Base-by-base conservation (phyloP, 805 yeast species). In the Metschnikowia vanudenii region DNA sequence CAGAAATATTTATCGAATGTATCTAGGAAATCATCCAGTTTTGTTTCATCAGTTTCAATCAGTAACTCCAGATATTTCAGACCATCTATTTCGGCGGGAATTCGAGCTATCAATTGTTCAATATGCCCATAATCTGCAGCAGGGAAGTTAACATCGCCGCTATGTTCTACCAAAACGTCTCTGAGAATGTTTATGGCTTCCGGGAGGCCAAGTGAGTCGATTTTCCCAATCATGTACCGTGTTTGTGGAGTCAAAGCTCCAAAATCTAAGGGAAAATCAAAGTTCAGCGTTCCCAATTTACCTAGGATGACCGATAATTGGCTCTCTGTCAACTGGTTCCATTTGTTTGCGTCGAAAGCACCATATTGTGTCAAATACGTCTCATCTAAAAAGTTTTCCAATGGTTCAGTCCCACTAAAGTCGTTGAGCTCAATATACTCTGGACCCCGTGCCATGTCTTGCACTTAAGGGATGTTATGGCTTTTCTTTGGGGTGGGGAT, bases 81-180 rank as follows among this genome's bases (percentile, higher is more conserved):
- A 11, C 8, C 9, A n/a, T 36, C 37, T 18, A 11, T 10, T n/a
- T 60, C 59, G 4, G 35, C 43, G 1, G 58, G 58, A 13, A 45
- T 51, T 8, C 24, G 39, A n/a, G 48, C 38, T 14, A 68, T 49
- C 35, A 69, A 49, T 12, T 48, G 49, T 49, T 60, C 59, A 34
- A 63, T 55, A 18, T 63, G 58, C 2, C 56, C 63, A 40, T 53
- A 60, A 34, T 63, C 73, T 7, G 49, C 52, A 3, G 58, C 39
- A 3, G 69, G 68, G 46, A 67, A 59, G 47, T 71, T 71, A 30
- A 63, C 62, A 47, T 71, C 75, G 12, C 53, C 64, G 0, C 52
- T 45, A 42, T 66, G 70, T 2, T 61, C 65, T 2, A 46, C 60
- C 30, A 72, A 57, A 2, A 71, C 62, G 10, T 63, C 64, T 36